Percentiles rank a stretch among this genome's conserved stretches.
Conservation (phyloP, 2,329 filamentous ascomycete species). For the Trichoderma aggressivum region DNA sequence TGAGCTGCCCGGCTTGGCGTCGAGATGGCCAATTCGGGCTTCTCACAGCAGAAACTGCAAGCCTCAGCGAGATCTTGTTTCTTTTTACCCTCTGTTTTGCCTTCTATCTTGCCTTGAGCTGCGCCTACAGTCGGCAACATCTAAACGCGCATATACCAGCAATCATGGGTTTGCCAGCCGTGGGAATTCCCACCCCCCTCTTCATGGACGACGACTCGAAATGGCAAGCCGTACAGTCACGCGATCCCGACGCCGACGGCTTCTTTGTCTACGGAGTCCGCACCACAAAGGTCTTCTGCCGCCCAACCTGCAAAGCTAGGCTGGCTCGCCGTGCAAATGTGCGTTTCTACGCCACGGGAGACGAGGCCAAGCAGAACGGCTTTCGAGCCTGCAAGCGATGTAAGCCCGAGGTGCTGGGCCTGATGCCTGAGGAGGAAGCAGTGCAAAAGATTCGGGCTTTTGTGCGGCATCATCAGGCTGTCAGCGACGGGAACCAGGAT, state of each 20-base stretch:
- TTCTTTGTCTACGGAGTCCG: constrained; percentile 43
- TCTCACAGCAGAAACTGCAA: background rate
- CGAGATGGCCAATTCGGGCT: background rate
- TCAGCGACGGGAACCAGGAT: constrained; percentile 21
- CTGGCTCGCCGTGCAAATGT: constrained; percentile 60
- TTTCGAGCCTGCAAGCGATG: constrained; percentile 59
- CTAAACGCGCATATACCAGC: background rate
- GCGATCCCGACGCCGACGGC: constrained; percentile 37
- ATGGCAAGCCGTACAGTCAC: constrained; percentile 36
- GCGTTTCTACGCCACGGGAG: constrained; percentile 46
- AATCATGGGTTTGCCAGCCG: background rate
- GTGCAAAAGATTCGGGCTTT: constrained; percentile 40
- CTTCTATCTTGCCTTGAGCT: background rate
- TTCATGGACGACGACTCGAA: constrained; percentile 33
- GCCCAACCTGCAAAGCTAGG: constrained; percentile 58
- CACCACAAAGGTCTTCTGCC: constrained; percentile 54
- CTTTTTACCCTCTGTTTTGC: no score
- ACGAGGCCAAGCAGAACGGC: constrained; percentile 45
- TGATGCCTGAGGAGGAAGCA: constrained; percentile 42
- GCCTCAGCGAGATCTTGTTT: background rate
- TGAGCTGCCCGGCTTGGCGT: background rate
- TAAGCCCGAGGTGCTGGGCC: constrained; percentile 40
- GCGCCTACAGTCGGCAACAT: background rate
- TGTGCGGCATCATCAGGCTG: constrained; percentile 29
- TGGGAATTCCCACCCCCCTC: constrained; percentile 1